Conservation (phyloP, 192 early-diverging fungal species). For the Umbelopsis sp. region DNA sequence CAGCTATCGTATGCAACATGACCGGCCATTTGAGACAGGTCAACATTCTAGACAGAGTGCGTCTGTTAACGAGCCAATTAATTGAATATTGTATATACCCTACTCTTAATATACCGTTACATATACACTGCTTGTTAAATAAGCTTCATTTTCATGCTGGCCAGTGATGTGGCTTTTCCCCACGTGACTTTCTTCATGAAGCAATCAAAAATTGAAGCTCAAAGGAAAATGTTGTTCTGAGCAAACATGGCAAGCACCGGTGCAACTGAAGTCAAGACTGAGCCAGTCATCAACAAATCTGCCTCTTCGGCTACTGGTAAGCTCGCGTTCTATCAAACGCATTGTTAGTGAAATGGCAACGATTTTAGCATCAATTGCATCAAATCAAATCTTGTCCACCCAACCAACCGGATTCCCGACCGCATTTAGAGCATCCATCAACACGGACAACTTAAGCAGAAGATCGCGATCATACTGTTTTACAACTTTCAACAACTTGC, state of each 20-base stretch:
- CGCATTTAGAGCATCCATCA: too few species aligned
- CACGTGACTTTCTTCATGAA: not conserved
- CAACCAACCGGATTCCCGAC: too few species aligned
- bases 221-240: constrained; percentile 13
- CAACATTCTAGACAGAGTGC: too few species aligned
- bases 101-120: too few species aligned
- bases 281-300: constrained; percentile 19
- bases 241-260: constrained; percentile 20
- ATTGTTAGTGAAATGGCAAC: constrained; percentile 15
- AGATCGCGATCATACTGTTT: not conserved
- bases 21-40: too few species aligned
- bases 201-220: not conserved
- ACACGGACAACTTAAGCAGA: too few species aligned
- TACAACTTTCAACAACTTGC: not conserved
- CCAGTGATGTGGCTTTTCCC: not conserved
- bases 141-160: too few species aligned
- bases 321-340: constrained; percentile 30
- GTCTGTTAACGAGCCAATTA: too few species aligned
- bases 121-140: too few species aligned
- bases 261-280: constrained; percentile 16
- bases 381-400: not conserved
- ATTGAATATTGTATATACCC: too few species aligned
- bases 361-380: not conserved
- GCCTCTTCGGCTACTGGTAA: constrained; percentile 10
- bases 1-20: too few species aligned